A percentile compares a stretch with the other conserved stretches of the same genome.
Evolutionary conservation across 805 yeast genomes (phyloP).

Genomic region (Hanseniaspora mollemarum): DNA sequence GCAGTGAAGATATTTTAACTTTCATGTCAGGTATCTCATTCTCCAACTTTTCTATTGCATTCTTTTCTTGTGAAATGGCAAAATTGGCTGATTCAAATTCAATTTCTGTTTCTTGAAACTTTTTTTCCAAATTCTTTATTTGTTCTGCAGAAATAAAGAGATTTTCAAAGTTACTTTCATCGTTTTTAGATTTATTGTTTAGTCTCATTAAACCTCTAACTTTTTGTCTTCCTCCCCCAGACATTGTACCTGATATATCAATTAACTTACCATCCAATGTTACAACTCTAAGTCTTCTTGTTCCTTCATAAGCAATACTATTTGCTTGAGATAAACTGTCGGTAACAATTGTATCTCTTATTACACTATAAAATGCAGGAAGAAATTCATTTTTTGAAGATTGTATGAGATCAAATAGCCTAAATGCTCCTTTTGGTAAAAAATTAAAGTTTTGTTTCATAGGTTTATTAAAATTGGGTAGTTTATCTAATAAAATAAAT

Average conservation of each 20-base stretch:
- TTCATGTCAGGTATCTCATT: constrained; percentile 65
- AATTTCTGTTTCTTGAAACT: constrained; percentile 43
- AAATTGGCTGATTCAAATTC: constrained; percentile 40
- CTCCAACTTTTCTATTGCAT: constrained; percentile 44
- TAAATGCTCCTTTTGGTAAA: constrained; percentile 57
- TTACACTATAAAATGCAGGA: constrained; percentile 80
- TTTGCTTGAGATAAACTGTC: constrained; percentile 67
- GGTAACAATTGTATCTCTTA: constrained; percentile 83
- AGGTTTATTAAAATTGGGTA: constrained; percentile 49
- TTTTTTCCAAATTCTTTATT: constrained; percentile 41
- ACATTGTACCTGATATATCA: constrained; percentile 87
- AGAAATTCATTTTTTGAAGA: constrained; percentile 57
- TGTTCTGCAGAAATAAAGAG: constrained; percentile 39
- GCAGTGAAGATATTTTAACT: constrained; percentile 43
- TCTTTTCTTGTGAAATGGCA: constrained; percentile 48
- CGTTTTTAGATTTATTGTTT: constrained; percentile 26
- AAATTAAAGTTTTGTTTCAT: constrained; percentile 39
- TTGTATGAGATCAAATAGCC: constrained; percentile 72
- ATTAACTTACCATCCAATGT: constrained; percentile 86
- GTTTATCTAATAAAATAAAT: constrained; percentile 67
- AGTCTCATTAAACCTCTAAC: constrained; percentile 62
- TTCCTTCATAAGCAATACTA: constrained; percentile 68
- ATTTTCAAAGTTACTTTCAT: constrained; percentile 28
- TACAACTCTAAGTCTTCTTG: constrained; percentile 74
- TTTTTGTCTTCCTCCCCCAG: constrained; percentile 80